Conservation (phyloP, 2,329 filamentous ascomycete genomes). For the Fusarium sarcochroum region DNA sequence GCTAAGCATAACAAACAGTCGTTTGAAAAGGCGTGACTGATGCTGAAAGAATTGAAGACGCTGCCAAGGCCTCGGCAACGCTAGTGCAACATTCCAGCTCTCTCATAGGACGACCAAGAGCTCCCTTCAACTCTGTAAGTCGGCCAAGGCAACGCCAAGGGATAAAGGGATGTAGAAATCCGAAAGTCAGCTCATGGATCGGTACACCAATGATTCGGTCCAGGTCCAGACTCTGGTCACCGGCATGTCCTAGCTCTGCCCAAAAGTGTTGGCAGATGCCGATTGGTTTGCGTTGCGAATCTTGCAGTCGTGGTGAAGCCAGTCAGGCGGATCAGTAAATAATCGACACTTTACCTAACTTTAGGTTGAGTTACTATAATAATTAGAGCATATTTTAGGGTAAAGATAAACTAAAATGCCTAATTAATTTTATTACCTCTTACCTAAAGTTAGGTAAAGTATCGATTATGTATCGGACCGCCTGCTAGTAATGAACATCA, state of each 20-base stretch:
- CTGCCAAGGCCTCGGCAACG: slow-evolving; percentile 35
- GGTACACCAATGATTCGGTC: slow-evolving; percentile 24
- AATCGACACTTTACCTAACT: too few species aligned
- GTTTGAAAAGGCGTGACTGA: slow-evolving; percentile 12
- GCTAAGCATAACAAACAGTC: slow-evolving; percentile 16
- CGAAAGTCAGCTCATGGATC: slow-evolving; percentile 29
- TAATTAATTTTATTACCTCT: too few species aligned
- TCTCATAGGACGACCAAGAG: slow-evolving; percentile 12
- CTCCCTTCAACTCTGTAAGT: slow-evolving; percentile 16
- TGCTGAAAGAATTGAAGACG: slow-evolving; percentile 24
- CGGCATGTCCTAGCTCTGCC: neutral
- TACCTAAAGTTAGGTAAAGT: too few species aligned
- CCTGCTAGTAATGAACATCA: too few species aligned
- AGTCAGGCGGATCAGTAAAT: too few species aligned
- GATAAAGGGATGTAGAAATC: slow-evolving; percentile 23
- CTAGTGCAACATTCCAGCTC: slow-evolving; percentile 34
- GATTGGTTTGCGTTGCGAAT: slow-evolving; percentile 17
- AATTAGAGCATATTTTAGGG: too few species aligned
- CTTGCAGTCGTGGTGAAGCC: neutral
- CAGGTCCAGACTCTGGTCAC: slow-evolving; percentile 12
- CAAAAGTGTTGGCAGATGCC: slow-evolving; percentile 28
- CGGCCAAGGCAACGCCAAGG: slow-evolving; percentile 25
- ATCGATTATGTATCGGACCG: too few species aligned
- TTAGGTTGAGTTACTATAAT: too few species aligned
- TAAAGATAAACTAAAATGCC: too few species aligned